Base-by-base conservation (phyloP, 148 eudicot genomes). In the Spergularia bocconei region DNA sequence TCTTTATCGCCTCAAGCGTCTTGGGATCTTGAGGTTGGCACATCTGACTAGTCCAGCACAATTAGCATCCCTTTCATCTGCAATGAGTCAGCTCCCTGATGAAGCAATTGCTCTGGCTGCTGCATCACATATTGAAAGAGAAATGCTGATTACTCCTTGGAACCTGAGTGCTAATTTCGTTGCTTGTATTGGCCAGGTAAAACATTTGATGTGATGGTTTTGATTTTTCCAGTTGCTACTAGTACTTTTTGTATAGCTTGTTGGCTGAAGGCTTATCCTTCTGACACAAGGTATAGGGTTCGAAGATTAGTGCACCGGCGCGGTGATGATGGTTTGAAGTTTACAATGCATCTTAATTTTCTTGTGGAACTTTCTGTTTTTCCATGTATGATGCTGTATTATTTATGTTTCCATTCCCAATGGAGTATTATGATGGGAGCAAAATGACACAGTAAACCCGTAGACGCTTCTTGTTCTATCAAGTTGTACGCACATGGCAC, bases 61-160 rank as follows among this genome's bases (percentile, higher is more conserved):
- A 44, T 75, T 85, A 58, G 77, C 83, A 51, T 74, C 79, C 67
- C 88, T 94, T 61, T 89, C 97, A 17, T 85, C 98, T 79, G 96
- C 98, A 53, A 89, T 92, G 93, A 95, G 89, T 86, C 97, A 92
- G 83, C 93, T 95, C 64, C 98, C 98, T 47, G 90, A 85, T 84
- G 98, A 95, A 85, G 97, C 98, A 14, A 88, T 95, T 85, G 86
- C 96, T 70, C 83, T 95, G 79, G 97, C 96, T 77, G 98, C 98
- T 78, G 97, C 98, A 63, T 95, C 98, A 59, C 98, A 95, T 74
- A 90, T 95, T 59, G 98, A 95, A 86, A 87, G 97, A 79, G 98
- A 95, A 88, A 87, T 95, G 69, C 97, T 86, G 80, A 95, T 95
- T 72, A 95, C 98, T 77, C 97, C 98, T 50, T 95, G 98, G 98